Evolutionary conservation across 2,329 filamentous ascomycete genomes (phyloP).

Genomic region (Paraphoma chrysanthemicola): DNA sequence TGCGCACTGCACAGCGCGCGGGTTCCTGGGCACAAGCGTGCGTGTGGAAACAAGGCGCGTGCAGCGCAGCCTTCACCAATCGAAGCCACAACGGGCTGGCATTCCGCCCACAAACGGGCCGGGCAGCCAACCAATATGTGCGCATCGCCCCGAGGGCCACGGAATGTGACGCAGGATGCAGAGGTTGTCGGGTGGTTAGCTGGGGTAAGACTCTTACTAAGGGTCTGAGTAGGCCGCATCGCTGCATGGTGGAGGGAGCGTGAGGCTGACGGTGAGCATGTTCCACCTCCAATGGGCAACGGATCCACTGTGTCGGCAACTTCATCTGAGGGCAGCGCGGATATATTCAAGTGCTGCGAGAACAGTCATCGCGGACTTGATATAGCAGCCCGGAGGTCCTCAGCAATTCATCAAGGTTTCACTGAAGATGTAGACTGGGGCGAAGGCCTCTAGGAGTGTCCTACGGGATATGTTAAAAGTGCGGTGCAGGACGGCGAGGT

Average conservation of each 20-base stretch:
- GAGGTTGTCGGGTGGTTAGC: background rate
- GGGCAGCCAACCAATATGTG: constrained; percentile 25
- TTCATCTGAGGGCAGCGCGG: too few relatives aligned
- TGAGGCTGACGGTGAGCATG: constrained; percentile 13
- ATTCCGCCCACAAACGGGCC: constrained; percentile 22
- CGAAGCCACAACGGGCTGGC: background rate
- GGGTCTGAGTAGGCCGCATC: constrained; percentile 7
- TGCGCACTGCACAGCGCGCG: constrained; percentile 5
- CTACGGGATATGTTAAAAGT: too few relatives aligned
- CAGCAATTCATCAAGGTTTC: too few relatives aligned
- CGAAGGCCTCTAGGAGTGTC: too few relatives aligned
- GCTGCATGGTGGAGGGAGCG: constrained; percentile 3
- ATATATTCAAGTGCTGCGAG: too few relatives aligned
- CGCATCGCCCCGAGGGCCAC: constrained; percentile 7
- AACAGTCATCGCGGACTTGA: too few relatives aligned
- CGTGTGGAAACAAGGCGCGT: constrained; percentile 11
- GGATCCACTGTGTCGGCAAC: too few relatives aligned
- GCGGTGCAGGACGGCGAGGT: background rate
- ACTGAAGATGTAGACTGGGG: too few relatives aligned
- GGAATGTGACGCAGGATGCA: constrained; percentile 4
- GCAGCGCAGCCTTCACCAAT: background rate
- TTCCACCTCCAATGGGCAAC: too few relatives aligned
- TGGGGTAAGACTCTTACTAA: background rate
- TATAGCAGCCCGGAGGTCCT: too few relatives aligned
- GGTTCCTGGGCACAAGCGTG: constrained; percentile 14